Evolutionary conservation across 2,329 filamentous ascomycete genomes (phyloP).

Genomic region (Ascochyta clinopodiicola): DNA sequence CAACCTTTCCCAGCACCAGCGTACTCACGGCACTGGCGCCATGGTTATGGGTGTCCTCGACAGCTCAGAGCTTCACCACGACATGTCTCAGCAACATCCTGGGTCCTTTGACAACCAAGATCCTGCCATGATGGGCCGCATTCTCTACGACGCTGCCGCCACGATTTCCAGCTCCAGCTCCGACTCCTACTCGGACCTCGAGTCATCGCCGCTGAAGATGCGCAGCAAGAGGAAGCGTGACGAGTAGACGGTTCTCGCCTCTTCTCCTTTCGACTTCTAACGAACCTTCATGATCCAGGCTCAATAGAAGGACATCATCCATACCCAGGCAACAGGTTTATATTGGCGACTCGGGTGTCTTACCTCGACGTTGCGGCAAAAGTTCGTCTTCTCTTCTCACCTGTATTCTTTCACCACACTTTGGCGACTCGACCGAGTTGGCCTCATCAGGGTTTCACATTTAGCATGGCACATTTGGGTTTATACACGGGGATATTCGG

Average conservation of each 20-base stretch:
- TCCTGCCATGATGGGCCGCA: conserved; percentile 46
- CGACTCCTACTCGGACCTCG: conserved; percentile 47
- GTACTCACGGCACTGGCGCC: conserved; percentile 88
- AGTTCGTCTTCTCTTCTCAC: conserved; percentile 34
- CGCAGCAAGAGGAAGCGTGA: conserved; percentile 79
- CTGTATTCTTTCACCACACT: conserved; percentile 38
- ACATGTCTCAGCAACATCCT: conserved; percentile 49
- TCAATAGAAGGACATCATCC: conserved; percentile 31
- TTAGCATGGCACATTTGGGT: conserved; percentile 33
- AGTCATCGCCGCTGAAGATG: conserved; percentile 56
- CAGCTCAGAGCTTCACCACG: conserved; percentile 64
- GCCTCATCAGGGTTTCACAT: conserved; percentile 25
- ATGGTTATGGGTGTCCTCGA: conserved; percentile 91
- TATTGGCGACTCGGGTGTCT: conserved; percentile 27
- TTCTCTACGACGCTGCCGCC: conserved; percentile 49
- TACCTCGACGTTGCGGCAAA: conserved; percentile 31
- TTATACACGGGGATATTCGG: conserved; percentile 21
- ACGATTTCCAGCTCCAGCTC: conserved; percentile 46
- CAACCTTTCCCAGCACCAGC: conserved; percentile 94
- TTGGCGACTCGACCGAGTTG: conserved; percentile 22
- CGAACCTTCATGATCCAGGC: conserved; percentile 45
- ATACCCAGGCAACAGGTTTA: conserved; percentile 31
- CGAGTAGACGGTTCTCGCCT: conserved; percentile 50
- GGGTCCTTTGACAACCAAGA: conserved; percentile 45
- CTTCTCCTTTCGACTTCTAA: conserved; percentile 36